A percentile compares a stretch with the other conserved stretches of the same genome.
These are phyloP conservation scores for Cinchona pubescens DNA, from an alignment of 257 asterid genomes.

Conservation along the genomic window DNA sequence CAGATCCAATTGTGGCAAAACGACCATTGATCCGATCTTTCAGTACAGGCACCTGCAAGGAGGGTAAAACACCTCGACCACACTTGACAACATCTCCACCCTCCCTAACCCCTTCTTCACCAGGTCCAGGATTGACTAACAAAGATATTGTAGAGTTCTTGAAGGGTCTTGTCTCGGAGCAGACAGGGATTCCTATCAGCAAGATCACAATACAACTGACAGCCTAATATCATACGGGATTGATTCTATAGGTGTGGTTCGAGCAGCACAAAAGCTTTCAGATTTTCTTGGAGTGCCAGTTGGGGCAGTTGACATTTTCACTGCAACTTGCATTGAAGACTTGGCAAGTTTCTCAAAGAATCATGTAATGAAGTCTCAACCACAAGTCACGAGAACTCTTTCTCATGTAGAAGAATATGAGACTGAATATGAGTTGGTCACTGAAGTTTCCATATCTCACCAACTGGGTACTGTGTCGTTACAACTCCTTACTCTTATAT, in stretches of 20 bases:
- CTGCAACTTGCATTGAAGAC: slow-evolving; percentile 77
- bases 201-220: slow-evolving; percentile 61
- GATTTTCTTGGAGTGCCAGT: slow-evolving; percentile 77
- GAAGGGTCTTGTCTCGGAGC: slow-evolving; percentile 63
- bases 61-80: slow-evolving; percentile 66
- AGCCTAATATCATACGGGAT: slow-evolving; percentile 70
- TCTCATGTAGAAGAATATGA: slow-evolving; percentile 32
- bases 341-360: slow-evolving; percentile 67
- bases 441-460: slow-evolving; percentile 45
- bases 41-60: slow-evolving; percentile 76
- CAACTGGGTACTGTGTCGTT: slow-evolving; percentile 37
- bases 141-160: slow-evolving; percentile 53
- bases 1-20: slow-evolving; percentile 39
- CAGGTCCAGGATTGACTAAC: slow-evolving; percentile 34
- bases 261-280: slow-evolving; percentile 91
- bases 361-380: slow-evolving; percentile 51
- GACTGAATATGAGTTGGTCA: slow-evolving; percentile 32
- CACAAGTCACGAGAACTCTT: slow-evolving; percentile 29
- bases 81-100: slow-evolving; percentile 27
- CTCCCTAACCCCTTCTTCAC: slow-evolving; percentile 24
- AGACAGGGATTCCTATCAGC: slow-evolving; percentile 47
- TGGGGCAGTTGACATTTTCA: slow-evolving; percentile 85
- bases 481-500: slow-evolving; percentile 57
- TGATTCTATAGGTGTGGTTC: slow-evolving; percentile 90
- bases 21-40: slow-evolving; percentile 53